These are phyloP conservation scores for Aspergillus brunneoviolaceus DNA, from an alignment of 2,329 filamentous ascomycete genomes.

Conservation along the genomic window DNA sequence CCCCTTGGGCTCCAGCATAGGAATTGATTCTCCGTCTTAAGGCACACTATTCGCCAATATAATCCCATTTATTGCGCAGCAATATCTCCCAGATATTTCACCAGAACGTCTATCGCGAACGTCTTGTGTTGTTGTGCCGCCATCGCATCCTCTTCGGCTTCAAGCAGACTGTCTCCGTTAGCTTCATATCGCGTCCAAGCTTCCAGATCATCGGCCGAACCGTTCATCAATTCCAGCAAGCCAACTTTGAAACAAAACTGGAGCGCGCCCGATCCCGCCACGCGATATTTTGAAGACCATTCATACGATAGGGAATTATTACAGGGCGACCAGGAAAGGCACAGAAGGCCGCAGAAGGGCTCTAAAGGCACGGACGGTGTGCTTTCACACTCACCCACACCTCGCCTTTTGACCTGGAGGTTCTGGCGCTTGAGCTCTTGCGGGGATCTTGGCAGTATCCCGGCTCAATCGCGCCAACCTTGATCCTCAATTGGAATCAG, in stretches of 20 bases:
- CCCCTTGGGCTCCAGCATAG: conserved; percentile 17
- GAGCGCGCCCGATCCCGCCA: neutral
- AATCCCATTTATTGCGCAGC: conserved; percentile 10
- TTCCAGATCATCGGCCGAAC: conserved; percentile 10
- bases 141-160: conserved; percentile 20
- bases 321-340: neutral
- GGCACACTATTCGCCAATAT: conserved; percentile 12
- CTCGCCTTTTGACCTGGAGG: neutral
- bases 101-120: conserved; percentile 8
- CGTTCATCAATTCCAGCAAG: neutral
- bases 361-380: neutral
- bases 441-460: neutral
- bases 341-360: neutral
- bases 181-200: conserved; percentile 19
- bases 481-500: neutral
- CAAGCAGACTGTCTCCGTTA: conserved; percentile 15
- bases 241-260: neutral
- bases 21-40: conserved; percentile 15
- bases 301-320: neutral
- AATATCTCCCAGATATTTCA: neutral
- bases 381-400: neutral
- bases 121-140: conserved; percentile 12
- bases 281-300: neutral
- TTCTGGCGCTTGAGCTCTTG: neutral
- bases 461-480: neutral